Evolutionary conservation across 345 rosid genomes (phyloP).

Genomic region (Rhodamnia rubescens): DNA sequence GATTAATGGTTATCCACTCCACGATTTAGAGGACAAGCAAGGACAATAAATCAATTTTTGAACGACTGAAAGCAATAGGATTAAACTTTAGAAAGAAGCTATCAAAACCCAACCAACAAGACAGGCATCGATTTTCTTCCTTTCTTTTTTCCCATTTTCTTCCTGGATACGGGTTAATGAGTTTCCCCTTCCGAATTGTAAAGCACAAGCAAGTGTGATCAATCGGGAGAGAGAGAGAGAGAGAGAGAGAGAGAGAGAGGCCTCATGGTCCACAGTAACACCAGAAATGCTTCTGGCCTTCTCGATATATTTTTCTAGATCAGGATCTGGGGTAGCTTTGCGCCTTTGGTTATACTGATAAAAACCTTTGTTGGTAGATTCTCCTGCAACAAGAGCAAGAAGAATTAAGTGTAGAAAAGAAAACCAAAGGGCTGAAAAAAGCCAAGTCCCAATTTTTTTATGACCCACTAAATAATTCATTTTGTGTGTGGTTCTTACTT

Average conservation of each 20-base stretch:
- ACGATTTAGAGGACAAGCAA: not conserved
- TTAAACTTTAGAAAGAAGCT: not conserved
- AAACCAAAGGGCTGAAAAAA: not conserved
- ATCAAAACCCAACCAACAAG: not conserved
- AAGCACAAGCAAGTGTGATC: not conserved
- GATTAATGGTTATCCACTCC: not conserved
- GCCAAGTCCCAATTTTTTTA: not conserved
- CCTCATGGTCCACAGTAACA: slow-evolving; percentile 65
- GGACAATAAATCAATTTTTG: not conserved
- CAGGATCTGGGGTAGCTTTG: slow-evolving; percentile 87
- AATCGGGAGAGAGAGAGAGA: not conserved
- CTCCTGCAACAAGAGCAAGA: slow-evolving; percentile 42
- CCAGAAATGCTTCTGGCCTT: slow-evolving; percentile 79
- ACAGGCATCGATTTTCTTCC: not conserved
- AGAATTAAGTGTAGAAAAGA: not conserved
- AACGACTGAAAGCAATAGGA: not conserved
- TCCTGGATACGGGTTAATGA: not conserved
- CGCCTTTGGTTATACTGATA: slow-evolving; percentile 71
- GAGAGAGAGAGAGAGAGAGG: slow-evolving; percentile 9
- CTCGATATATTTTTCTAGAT: slow-evolving; percentile 58
- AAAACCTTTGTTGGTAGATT: slow-evolving; percentile 73
- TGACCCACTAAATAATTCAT: not conserved
- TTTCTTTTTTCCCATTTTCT: not conserved
- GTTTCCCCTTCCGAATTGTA: not conserved
- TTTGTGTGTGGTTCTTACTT: not conserved